phyloP scores from a whole-genome alignment of 2,329 filamentous ascomycete genomes.

The Periconia macrospinosa region DNA sequence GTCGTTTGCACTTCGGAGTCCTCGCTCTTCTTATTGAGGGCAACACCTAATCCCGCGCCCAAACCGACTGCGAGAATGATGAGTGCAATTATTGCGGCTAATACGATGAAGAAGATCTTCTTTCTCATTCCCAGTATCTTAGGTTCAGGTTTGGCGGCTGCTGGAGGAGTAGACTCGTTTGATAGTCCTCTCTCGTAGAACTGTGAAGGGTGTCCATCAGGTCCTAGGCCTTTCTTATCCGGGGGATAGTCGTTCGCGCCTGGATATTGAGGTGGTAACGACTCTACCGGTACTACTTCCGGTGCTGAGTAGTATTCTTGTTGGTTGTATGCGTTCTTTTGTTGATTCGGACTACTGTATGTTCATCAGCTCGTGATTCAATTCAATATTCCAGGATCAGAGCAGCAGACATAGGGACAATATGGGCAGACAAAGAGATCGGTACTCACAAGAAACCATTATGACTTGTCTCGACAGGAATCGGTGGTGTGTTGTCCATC shows the following conservation, averaged over 20 bases:
- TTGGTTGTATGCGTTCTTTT: slow-evolving; percentile 4
- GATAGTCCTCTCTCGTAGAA: slow-evolving; percentile 7
- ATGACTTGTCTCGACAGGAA: slow-evolving; percentile 4
- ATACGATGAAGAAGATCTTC: slow-evolving; percentile 23
- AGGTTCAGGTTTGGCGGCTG: slow-evolving; percentile 6
- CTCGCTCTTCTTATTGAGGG: slow-evolving; percentile 25
- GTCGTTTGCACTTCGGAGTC: not conserved
- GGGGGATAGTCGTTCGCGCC: slow-evolving; percentile 6
- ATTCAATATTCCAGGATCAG: too few species aligned
- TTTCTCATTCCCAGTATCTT: slow-evolving; percentile 30
- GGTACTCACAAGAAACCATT: slow-evolving; percentile 2
- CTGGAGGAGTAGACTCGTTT: not conserved
- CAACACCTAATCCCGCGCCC: slow-evolving; percentile 39
- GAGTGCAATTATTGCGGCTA: slow-evolving; percentile 25
- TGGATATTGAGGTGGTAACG: slow-evolving; percentile 6
- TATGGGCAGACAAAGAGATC: not conserved
- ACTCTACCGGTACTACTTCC: slow-evolving; percentile 6
- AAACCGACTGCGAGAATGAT: slow-evolving; percentile 41
- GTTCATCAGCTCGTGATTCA: not conserved
- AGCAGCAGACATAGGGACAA: too few species aligned
- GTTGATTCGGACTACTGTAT: not conserved
- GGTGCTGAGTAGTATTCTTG: slow-evolving; percentile 10
- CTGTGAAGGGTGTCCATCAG: not conserved
- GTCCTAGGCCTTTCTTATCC: not conserved
- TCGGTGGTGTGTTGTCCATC: slow-evolving; percentile 9